A percentile compares a stretch with the other conserved stretches of the same genome.
Conservation (phyloP, 306 rosid genomes). For the Malus sylvestris region DNA sequence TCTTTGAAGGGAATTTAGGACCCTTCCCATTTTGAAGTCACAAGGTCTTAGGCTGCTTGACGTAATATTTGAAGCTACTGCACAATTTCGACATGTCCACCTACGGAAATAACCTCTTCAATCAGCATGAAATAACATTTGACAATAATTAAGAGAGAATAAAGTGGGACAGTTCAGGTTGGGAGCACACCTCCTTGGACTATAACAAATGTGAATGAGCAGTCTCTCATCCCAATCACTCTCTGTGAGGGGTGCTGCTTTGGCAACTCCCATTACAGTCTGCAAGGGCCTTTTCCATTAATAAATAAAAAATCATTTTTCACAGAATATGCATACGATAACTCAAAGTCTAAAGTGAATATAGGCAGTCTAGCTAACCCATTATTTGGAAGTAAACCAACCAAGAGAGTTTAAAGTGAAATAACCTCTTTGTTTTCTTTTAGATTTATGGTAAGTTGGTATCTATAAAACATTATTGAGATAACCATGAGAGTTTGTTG, state of each 20-base stretch:
- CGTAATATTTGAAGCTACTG: conserved; percentile 60
- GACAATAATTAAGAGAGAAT: neutral
- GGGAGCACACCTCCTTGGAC: conserved; percentile 68
- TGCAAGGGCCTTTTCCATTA: conserved; percentile 21
- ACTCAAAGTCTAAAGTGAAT: neutral
- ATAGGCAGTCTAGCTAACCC: neutral
- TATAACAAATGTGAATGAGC: conserved; percentile 71
- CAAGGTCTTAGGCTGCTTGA: conserved; percentile 79
- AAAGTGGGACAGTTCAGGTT: neutral
- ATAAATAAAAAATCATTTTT: neutral
- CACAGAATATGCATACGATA: neutral
- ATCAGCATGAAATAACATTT: conserved; percentile 10
- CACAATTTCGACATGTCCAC: conserved; percentile 84
- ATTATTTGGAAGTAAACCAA: neutral
- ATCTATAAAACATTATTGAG: neutral
- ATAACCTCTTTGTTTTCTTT: too few species aligned
- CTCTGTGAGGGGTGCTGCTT: conserved; percentile 52
- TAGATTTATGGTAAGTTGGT: neutral
- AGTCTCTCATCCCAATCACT: conserved; percentile 60
- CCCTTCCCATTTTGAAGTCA: conserved; percentile 91
- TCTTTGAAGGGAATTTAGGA: conserved; percentile 56
- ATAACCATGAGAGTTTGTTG: neutral
- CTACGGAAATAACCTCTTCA: conserved; percentile 29
- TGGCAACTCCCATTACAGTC: conserved; percentile 74
- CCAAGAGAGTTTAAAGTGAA: neutral